Base-by-base conservation (phyloP, 2,329 filamentous ascomycete genomes). In the Dactylellina drechsleri region DNA sequence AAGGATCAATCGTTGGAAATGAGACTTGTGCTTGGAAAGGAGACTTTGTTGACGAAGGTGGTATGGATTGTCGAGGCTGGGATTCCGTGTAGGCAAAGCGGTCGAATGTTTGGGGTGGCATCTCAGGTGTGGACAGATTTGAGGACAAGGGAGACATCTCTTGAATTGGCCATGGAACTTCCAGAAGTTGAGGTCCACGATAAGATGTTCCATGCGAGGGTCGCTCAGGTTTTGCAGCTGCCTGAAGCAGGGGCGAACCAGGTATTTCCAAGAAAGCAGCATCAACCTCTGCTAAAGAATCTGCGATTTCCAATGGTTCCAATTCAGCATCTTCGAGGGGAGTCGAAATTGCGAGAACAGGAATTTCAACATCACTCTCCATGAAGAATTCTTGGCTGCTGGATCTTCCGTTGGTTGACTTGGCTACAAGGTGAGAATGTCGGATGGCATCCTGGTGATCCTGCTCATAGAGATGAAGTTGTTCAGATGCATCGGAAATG, bases 121-220 rank as follows among this genome's bases (percentile, higher is more conserved):
- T 3, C 31, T 1, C 1, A 10, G 49, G 57, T 8, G 58, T 62
- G 7, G 70, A 59, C 5, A 36, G 8, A 4, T 13, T 15, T 8
- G 62, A 60, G 41, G 62, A 52, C 1, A 68, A n/a, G 1, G 58
- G 45, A 4, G 57, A 50, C 8, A 4, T 15, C 20, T 59, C 64
- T 28, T 40, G 12, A 12, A 67, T 13, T 23, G 71, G 53, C 71
- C 64, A 75, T 43, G 50, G 47, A 0, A 65, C 56, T 18, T 68
- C 58, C 18, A 47, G 40, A 31, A 65, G 16, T 36, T 36, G 45
- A 23, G 58, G 58, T 4, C 45, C 52, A 6, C 54, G 15, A 36
- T 75, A 75, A 2, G 41, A 47, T 8, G 64, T 64, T 59, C 68
- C 71, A 40, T 47, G 53, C n/a, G 41, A 68, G 20, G 64, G 71